phyloP scores from a whole-genome alignment of 169 alveolate species.

The Perkinsus olseni region DNA sequence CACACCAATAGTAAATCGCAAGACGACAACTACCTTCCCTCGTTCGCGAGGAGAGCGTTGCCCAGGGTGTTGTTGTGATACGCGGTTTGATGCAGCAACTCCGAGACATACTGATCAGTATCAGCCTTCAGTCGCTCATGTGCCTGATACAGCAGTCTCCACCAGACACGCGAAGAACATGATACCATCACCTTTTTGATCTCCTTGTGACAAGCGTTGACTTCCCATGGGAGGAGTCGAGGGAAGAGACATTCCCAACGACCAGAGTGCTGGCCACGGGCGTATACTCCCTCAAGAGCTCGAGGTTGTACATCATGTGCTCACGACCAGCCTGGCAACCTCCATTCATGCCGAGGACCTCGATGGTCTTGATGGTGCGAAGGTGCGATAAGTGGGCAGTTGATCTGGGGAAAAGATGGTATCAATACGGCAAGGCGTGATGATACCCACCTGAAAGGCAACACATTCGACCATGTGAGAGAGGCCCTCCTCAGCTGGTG shows the following conservation, averaged over 20 bases:
- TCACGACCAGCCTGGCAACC: slow-evolving; percentile 55
- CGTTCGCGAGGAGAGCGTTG: slow-evolving; percentile 36
- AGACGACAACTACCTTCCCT: slow-evolving; percentile 9
- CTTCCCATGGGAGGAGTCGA: slow-evolving; percentile 66
- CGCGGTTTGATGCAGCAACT: slow-evolving; percentile 68
- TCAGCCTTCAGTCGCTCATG: slow-evolving; percentile 34
- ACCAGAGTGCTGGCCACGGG: slow-evolving; percentile 62
- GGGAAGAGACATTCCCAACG: slow-evolving; percentile 76
- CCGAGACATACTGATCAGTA: slow-evolving; percentile 63
- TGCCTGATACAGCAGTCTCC: neutral
- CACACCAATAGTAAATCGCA: neutral
- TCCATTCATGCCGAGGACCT: slow-evolving; percentile 67
- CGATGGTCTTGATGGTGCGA: slow-evolving; percentile 67
- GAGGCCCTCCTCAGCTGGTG: slow-evolving; percentile 58
- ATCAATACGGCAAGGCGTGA: neutral
- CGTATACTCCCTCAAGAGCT: slow-evolving; percentile 58
- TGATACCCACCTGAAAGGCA: slow-evolving; percentile 44
- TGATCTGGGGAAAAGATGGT: slow-evolving; percentile 14
- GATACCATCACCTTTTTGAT: slow-evolving; percentile 34
- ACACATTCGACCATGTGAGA: slow-evolving; percentile 66
- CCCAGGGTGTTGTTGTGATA: slow-evolving; percentile 79
- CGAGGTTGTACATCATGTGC: slow-evolving; percentile 58
- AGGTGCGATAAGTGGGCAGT: slow-evolving; percentile 74
- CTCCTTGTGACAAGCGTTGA: slow-evolving; percentile 51
- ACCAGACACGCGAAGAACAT: neutral